Evolutionary conservation across 345 rosid genomes (phyloP), one percentile per base, ranked within the genome.

Genomic region (Syzygium aromaticum): DNA sequence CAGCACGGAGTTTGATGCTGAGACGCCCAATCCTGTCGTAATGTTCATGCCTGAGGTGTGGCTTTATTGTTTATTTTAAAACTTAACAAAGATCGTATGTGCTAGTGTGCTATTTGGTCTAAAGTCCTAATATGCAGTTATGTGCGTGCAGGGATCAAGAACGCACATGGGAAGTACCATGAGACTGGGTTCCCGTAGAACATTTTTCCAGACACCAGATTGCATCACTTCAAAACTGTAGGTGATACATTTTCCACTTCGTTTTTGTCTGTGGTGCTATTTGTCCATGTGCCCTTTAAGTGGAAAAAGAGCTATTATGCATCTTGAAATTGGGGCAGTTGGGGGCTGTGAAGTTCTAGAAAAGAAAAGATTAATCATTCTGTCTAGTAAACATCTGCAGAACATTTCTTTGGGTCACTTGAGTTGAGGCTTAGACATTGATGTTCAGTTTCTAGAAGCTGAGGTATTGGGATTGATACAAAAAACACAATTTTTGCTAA

Each of bases 81-180:
- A 33, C 77, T 51, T 51, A n/a, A 33, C 14, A 73, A 57, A 28
- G 86, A 64, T 52, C 30, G 49, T n/a, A 11, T 21, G 59, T 78
- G 43, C 59, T 56, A 64, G 14, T 85, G 54, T 80, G 51, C 6
- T 23, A 25, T 88, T 54, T 86, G 63, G 52, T 80, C 67, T 51
- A 86, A 73, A 51, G 59, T 86, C 54, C 86, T 25, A 54, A 77
- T 46, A 51, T 64, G 28, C 28, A 67, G 17, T 51, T 88, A 17
- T 28, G 38, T 63, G 84, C 83, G 86, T 84, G 61, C 90, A 96
- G 99, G 99, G 99, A 87, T 97, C 99, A 88, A 95, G 94, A 93
- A 97, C 99, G 2, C 99, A 97, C 89, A 95, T 95, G 99, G 99
- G 99, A 91, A 97, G 98, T 88, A 97, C 99, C 85, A 96, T 97